Percentiles rank a stretch among this genome's conserved stretches.
Conservation (phyloP, 768 basidiomycete species). For the Xanthoconium stramineum region DNA sequence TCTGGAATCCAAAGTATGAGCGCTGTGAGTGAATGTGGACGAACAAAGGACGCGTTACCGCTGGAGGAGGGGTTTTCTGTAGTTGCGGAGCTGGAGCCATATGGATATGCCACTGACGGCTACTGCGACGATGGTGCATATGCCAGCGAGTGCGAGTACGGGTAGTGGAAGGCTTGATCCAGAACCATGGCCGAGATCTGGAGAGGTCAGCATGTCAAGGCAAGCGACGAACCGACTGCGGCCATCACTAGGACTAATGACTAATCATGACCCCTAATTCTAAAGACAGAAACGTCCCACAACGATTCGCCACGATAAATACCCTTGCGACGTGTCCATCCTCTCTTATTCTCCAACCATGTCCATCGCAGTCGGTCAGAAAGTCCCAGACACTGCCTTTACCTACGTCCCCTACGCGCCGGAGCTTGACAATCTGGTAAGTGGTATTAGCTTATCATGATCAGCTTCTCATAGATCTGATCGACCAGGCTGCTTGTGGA, state of each 20-base stretch:
- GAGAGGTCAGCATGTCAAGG: slow-evolving; percentile 1
- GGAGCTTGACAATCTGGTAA: slow-evolving; percentile 58
- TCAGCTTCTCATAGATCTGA: background rate
- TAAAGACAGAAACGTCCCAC: background rate
- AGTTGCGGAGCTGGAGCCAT: slow-evolving; percentile 79
- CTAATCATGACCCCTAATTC: background rate
- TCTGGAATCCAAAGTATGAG: slow-evolving; percentile 34
- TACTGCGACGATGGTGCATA: slow-evolving; percentile 68
- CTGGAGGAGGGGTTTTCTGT: slow-evolving; percentile 77
- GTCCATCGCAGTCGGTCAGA: slow-evolving; percentile 50
- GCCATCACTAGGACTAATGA: background rate
- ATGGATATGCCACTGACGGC: slow-evolving; percentile 72
- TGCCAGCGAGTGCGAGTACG: slow-evolving; percentile 60
- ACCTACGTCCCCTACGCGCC: slow-evolving; percentile 56
- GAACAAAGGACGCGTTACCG: slow-evolving; percentile 41
- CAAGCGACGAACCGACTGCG: too few relatives aligned
- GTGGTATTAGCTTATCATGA: slow-evolving; percentile 23
- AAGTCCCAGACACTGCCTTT: slow-evolving; percentile 45
- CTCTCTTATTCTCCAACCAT: slow-evolving; percentile 1
- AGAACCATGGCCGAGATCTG: slow-evolving; percentile 40
- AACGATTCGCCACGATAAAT: background rate
- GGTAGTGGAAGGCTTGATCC: slow-evolving; percentile 58
- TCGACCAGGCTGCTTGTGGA: slow-evolving; percentile 56
- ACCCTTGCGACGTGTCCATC: background rate
- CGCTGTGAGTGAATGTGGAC: background rate